Base-by-base conservation (phyloP, 2,329 filamentous ascomycete genomes). In the Cladophialophora exuberans region DNA sequence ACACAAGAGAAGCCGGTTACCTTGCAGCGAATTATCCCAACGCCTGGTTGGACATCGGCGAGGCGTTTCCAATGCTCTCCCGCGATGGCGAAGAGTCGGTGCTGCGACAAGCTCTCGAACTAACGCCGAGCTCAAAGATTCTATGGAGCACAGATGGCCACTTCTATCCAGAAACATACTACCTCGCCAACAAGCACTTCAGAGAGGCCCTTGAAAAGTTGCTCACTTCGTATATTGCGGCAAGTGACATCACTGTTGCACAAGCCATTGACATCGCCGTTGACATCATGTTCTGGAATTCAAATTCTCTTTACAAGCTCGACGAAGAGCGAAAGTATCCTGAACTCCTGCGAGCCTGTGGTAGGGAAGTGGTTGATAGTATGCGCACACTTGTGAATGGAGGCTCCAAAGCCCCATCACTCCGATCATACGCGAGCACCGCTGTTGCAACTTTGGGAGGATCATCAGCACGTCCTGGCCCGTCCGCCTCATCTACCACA, bases 111-210 rank as follows among this genome's bases (percentile, higher is more conserved):
- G 83, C 88, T 1, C 72, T 95, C 6, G 90, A 95, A 68, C 70
- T 93, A 3, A 87, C 85, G 18, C 89, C 90, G 0, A 83, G 82
- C 51, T 84, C 83, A 47, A 93, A 93, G 72, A 77, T 94, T 0
- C 72, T 93, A 0, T 93, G 88, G 83, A 90, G 87, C 59, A 91
- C 88, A 0, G 88, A 92, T 66, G 89, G 88, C 0, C 88, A 92
- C 67, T 88, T 82, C 70, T 88, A 89, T 57, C 87, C 89, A 0
- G 89, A 93, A 70, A 90, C 87, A 0, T 94, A 86, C 64, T 81
- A 87, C 64, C 76, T 93, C 3, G 87, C 88, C 1, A 84, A 87
- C 33, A 75, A 80, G 36, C 89, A 93, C 68, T 85, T 90, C 54
- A 79, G 88, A 46, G 82, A 89, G 61, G 87, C 82, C 2, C 72